phyloP scores from a whole-genome alignment of 1,284 basidiomycete species.

The Microbotryum violaceum region DNA sequence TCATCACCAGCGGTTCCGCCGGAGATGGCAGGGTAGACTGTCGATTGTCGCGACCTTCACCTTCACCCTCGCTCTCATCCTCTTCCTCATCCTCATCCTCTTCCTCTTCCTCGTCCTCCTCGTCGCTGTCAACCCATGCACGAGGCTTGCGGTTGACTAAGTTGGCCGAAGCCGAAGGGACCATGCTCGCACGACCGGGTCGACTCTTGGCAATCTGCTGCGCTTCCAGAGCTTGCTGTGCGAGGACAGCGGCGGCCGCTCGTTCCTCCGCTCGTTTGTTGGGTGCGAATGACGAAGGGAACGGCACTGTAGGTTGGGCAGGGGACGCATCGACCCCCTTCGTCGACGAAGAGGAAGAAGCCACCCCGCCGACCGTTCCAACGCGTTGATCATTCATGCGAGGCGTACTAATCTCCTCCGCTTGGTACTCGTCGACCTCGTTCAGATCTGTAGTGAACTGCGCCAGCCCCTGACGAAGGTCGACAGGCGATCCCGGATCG shows the following conservation, averaged over 20 bases:
- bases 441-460: too few relatives aligned
- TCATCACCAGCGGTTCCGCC: conserved; percentile 2
- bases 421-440: too few relatives aligned
- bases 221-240: conserved; percentile 19
- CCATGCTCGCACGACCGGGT: conserved; percentile 17
- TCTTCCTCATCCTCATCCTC: conserved; percentile 23
- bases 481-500: too few relatives aligned
- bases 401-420: too few relatives aligned
- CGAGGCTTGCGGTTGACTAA: conserved; percentile 17
- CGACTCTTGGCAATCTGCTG: conserved; percentile 24
- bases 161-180: conserved; percentile 7
- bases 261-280: conserved; percentile 33
- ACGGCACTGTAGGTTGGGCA: not conserved
- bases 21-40: conserved; percentile 7
- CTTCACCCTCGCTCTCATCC: conserved; percentile 24
- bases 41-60: not conserved
- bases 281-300: conserved; percentile 27
- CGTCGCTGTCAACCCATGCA: conserved; percentile 31
- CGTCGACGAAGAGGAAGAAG: not conserved
- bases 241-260: conserved; percentile 29
- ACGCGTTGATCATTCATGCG: not conserved
- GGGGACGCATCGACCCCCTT: too few relatives aligned
- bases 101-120: conserved; percentile 29
- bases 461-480: too few relatives aligned
- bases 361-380: not conserved